phyloP scores from a whole-genome alignment of 2,329 filamentous ascomycete species.

The Bimuria novae-zelandiae region DNA sequence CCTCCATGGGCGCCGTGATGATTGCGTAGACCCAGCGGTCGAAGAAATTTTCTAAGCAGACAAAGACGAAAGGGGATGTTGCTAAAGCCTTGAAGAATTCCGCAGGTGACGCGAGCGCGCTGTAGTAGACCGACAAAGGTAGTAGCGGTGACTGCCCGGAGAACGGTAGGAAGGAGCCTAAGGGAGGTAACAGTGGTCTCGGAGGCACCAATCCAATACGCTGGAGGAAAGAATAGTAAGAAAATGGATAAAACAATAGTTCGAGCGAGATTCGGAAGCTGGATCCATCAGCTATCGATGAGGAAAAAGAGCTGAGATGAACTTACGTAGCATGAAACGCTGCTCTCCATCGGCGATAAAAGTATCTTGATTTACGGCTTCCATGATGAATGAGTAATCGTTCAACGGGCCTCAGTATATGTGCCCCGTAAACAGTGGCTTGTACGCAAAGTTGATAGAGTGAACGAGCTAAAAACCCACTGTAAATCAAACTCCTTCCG shows the following conservation, averaged over 20 bases:
- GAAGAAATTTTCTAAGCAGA: constrained; percentile 30
- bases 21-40: constrained; percentile 34
- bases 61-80: constrained; percentile 34
- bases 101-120: constrained; percentile 19
- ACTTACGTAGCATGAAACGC: constrained; percentile 29
- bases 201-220: constrained; percentile 36
- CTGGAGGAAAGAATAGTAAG: constrained; percentile 38
- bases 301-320: too few species aligned
- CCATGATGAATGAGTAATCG: constrained; percentile 31
- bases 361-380: constrained; percentile 22
- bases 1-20: constrained; percentile 37
- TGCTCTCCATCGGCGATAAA: constrained; percentile 29
- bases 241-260: constrained; percentile 38
- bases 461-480: constrained; percentile 31
- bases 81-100: constrained; percentile 22
- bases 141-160: constrained; percentile 32
- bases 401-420: constrained; percentile 34
- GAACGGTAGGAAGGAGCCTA: constrained; percentile 35
- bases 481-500: constrained; percentile 30
- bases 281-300: constrained; percentile 11
- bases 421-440: constrained; percentile 22
- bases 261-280: constrained; percentile 38
- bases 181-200: constrained; percentile 32
- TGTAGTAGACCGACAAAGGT: constrained; percentile 24
- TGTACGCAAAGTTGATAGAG: constrained; percentile 28